phyloP scores from a whole-genome alignment of 2,329 filamentous ascomycete genomes.

The Decorospora gaudefroyi region DNA sequence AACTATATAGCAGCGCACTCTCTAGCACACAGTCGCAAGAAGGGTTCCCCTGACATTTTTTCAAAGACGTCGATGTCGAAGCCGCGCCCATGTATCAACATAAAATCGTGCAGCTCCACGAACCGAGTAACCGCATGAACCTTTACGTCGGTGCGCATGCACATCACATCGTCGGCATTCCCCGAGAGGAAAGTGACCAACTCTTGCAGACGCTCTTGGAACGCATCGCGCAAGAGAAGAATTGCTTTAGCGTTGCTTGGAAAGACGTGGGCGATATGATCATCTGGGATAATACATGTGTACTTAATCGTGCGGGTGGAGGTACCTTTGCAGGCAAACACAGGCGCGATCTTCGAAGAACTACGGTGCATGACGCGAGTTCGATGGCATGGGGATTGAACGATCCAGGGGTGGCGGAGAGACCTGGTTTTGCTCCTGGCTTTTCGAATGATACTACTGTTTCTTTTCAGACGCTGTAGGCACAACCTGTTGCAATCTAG shows the following conservation, averaged over 20 bases:
- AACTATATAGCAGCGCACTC: too few relatives aligned
- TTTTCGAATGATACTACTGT: background rate
- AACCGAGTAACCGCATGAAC: too few relatives aligned
- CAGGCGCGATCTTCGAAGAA: conserved; percentile 60
- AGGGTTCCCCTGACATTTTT: too few relatives aligned
- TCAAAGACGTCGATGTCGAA: too few relatives aligned
- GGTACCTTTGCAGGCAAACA: background rate
- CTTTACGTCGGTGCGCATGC: conserved; percentile 60
- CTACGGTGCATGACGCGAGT: conserved; percentile 59
- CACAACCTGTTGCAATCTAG: background rate
- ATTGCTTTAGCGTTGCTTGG: conserved; percentile 56
- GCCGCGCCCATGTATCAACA: too few relatives aligned
- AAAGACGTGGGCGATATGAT: conserved; percentile 56
- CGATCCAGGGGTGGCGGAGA: conserved; percentile 18
- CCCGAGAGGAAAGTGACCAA: conserved; percentile 41
- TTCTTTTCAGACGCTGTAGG: background rate
- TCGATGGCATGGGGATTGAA: conserved; percentile 53
- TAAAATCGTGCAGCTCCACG: too few relatives aligned
- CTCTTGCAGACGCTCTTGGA: conserved; percentile 51
- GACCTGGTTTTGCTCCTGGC: conserved; percentile 19
- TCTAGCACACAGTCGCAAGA: too few relatives aligned
- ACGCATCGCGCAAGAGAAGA: conserved; percentile 56
- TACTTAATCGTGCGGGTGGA: conserved; percentile 27
- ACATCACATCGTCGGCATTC: conserved; percentile 42
- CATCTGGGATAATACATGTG: too few relatives aligned